Percentiles rank a stretch among this genome's conserved stretches.
Conservation (phyloP, 2,329 filamentous ascomycete genomes). For the Fusarium luffae region DNA sequence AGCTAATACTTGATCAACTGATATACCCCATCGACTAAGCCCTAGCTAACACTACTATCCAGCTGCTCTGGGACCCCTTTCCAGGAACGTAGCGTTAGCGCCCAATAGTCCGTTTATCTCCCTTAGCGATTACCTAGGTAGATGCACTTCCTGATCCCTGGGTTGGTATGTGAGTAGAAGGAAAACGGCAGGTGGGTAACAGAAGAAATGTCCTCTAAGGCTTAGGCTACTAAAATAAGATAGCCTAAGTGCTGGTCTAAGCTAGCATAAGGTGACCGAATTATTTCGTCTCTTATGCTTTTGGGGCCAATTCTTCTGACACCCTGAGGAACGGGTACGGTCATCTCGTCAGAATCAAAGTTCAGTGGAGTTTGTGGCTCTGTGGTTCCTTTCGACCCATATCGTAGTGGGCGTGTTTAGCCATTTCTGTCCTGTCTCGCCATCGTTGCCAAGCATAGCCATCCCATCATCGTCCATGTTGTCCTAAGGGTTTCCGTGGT, state of each 20-base stretch:
- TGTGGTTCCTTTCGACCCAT: neutral
- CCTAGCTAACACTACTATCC: neutral
- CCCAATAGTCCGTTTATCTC: neutral
- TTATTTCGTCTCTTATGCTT: no score
- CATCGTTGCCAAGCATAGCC: neutral
- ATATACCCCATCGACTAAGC: neutral
- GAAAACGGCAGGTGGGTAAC: no score
- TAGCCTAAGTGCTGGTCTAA: no score
- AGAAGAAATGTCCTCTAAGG: no score
- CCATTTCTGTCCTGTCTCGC: neutral
- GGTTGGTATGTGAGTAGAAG: neutral
- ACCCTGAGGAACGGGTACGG: no score
- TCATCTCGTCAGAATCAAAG: neutral
- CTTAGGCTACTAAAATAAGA: no score
- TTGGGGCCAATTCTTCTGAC: no score
- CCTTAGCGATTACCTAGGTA: neutral
- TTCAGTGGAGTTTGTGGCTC: neutral
- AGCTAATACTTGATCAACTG: neutral
- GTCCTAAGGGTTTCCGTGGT: neutral
- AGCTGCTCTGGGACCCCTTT: neutral
- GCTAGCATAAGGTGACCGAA: no score
- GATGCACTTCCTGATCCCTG: neutral
- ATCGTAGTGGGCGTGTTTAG: neutral
- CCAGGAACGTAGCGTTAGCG: conserved; percentile 17
- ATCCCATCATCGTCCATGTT: neutral